Evolutionary conservation across 176 grass and related monocot species (phyloP).

Genomic region (Saccharum officinarum): DNA sequence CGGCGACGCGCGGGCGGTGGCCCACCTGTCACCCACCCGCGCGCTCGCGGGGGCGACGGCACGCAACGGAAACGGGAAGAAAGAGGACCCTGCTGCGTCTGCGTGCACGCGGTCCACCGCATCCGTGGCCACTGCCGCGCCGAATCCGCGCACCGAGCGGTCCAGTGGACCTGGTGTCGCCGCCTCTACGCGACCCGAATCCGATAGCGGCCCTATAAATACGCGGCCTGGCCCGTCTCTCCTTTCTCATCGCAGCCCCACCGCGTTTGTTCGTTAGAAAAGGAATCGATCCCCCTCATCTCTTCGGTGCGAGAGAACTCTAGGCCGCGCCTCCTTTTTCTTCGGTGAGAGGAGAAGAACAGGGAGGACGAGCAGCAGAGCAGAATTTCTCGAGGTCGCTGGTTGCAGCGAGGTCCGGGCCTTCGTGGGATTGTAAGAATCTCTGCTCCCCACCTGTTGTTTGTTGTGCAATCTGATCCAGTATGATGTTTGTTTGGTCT

Average conservation of each 20-base stretch:
- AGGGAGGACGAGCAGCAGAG: neutral
- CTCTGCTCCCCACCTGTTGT: neutral
- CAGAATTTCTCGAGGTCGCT: neutral
- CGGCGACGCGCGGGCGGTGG: neutral
- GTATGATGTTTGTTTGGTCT: neutral
- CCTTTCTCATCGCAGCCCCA: neutral
- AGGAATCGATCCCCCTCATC: neutral
- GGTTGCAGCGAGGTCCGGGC: neutral
- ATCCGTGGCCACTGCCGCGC: neutral
- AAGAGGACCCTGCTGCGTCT: neutral
- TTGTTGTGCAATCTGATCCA: neutral
- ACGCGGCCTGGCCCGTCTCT: neutral
- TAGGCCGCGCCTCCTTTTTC: neutral
- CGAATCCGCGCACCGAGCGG: neutral
- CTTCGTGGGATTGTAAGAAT: constrained; percentile 40
- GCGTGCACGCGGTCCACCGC: constrained; percentile 34
- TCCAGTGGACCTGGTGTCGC: constrained; percentile 30
- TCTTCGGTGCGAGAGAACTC: neutral
- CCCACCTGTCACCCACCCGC: constrained; percentile 1
- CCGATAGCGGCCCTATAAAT: constrained; percentile 6
- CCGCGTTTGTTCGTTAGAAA: neutral
- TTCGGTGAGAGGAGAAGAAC: neutral
- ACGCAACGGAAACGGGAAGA: neutral
- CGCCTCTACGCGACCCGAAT: neutral
- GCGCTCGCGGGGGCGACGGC: too few relatives aligned